Base-by-base conservation (phyloP, 805 yeast genomes). In the Lipomyces chichibuensis region DNA sequence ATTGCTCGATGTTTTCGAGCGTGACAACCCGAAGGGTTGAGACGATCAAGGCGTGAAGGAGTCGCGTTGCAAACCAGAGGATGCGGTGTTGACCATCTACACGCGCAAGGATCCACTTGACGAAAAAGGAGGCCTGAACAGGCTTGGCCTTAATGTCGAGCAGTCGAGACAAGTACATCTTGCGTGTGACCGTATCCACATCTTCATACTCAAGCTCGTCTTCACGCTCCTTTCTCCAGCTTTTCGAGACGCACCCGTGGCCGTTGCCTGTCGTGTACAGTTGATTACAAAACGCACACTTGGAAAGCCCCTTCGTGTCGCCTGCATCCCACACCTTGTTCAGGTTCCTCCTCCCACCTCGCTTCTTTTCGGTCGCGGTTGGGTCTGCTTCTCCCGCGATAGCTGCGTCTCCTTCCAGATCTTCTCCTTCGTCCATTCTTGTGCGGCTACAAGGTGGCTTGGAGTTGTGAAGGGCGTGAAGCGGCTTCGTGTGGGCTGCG, bases 341-440 rank as follows among this genome's bases (percentile, higher is more conserved):
- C 33, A 29, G 35, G 35, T 27, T 53, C 35, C 8, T 27, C 56
- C 32, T 53, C 35, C 56, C 17, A 17, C 33, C n/a, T 53, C 56
- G 56, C 32, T 53, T 53, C 33, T 27, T 27, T 27, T 27, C 35
- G 37, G 33, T 32, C 23, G 33, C 57, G 57, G 57, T n/a, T 54
- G 29, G 35, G 27, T 57, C 37, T 43, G 35, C 52, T 20, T 57
- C 60, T 25, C 13, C 51, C 39, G 33, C 60, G n/a, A 55, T 33
- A 20, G 32, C 43, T 17, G 25, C 59, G 37, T 55, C 59, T 32
- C 37, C 59, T 55, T 29, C 59, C 9, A 20, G 39, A 20, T 55
- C 59, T 17, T 2, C 57, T 14, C 32, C 57, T 29, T 54, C 57
- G 25, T 54, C 57, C 57, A 20, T 20, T 33, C 37, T 33, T 33